Percentiles rank a stretch among this genome's conserved stretches.
These are phyloP conservation scores for Magnaporthiopsis incrustans DNA, from an alignment of 2,329 filamentous ascomycete genomes.

Conservation along the genomic window DNA sequence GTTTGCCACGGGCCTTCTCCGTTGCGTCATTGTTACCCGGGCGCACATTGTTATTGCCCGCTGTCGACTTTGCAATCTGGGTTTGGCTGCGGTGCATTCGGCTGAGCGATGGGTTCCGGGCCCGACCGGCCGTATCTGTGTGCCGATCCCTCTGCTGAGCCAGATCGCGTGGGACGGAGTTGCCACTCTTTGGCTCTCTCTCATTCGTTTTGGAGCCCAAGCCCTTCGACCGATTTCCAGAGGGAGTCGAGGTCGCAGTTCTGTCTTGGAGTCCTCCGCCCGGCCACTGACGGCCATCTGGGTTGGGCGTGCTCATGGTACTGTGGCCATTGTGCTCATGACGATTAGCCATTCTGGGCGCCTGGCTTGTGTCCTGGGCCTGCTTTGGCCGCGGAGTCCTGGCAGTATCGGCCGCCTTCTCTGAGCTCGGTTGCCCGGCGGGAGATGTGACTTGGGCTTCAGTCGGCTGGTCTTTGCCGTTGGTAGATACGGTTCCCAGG, in stretches of 20 bases:
- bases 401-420: too few relatives aligned
- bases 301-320: too few relatives aligned
- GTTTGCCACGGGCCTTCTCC: not conserved
- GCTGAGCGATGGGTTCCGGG: not conserved
- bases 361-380: not conserved
- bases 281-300: too few relatives aligned
- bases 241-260: too few relatives aligned
- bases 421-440: not conserved
- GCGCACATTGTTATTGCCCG: not conserved
- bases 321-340: too few relatives aligned
- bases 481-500: not conserved
- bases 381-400: not conserved
- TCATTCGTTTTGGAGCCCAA: not conserved
- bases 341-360: too few relatives aligned
- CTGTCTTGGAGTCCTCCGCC: too few relatives aligned
- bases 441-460: not conserved
- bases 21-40: not conserved
- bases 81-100: not conserved
- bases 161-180: not conserved
- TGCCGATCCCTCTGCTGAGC: not conserved
- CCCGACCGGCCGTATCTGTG: too few relatives aligned
- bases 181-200: not conserved
- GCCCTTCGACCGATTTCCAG: not conserved
- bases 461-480: not conserved
- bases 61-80: not conserved